phyloP scores from a whole-genome alignment of 768 basidiomycete species.

The Podaxis sp. region DNA sequence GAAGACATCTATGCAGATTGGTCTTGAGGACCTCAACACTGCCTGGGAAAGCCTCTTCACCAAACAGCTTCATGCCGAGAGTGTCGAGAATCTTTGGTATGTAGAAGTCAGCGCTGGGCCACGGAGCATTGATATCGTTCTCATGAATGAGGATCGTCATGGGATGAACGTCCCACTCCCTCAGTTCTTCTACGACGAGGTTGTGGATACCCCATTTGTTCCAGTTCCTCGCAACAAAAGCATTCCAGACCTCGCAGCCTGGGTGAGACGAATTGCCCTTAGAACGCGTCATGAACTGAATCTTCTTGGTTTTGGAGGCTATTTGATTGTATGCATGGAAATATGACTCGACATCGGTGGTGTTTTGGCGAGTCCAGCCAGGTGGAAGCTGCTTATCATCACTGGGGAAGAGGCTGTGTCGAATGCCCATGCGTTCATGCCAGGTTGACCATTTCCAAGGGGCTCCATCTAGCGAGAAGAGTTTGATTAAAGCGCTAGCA shows the following conservation, averaged over 20 bases:
- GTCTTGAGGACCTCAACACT: not conserved
- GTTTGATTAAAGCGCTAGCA: constrained; percentile 2
- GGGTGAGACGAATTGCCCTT: not conserved
- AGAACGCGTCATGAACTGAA: constrained; percentile 9
- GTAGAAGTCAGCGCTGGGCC: not conserved
- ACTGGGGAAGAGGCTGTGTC: constrained; percentile 18
- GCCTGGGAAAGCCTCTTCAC: not conserved
- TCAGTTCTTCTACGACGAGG: not conserved
- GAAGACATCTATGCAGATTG: not conserved
- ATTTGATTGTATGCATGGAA: constrained; percentile 14
- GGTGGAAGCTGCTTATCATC: constrained; percentile 15
- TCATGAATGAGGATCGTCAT: not conserved
- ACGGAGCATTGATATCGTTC: not conserved
- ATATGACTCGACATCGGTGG: constrained; percentile 16
- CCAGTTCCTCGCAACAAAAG: not conserved
- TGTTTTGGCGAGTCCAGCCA: constrained; percentile 15
- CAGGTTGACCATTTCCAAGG: constrained; percentile 19
- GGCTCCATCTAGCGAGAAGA: not conserved
- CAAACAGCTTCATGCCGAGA: not conserved
- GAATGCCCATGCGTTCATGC: constrained; percentile 19
- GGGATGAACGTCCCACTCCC: not conserved
- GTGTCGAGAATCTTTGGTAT: not conserved
- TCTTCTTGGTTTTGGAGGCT: constrained; percentile 9
- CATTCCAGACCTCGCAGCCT: not conserved
- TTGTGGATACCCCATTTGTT: not conserved